phyloP scores from a whole-genome alignment of 1,284 basidiomycete genomes.

The Trametes versicolor region DNA sequence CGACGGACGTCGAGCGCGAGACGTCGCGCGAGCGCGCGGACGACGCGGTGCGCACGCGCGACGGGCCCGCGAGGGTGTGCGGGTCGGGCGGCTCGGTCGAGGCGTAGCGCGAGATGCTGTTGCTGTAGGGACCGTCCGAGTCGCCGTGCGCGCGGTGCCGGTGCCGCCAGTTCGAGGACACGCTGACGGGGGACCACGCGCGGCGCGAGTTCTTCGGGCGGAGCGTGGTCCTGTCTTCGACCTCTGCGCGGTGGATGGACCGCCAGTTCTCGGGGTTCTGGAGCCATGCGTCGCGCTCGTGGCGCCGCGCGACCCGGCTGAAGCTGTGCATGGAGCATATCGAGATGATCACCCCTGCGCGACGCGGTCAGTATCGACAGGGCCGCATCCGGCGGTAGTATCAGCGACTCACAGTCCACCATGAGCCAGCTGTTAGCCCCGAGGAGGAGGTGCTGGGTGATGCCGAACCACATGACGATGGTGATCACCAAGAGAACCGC shows the following conservation, averaged over 20 bases:
- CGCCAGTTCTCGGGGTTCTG: conserved; percentile 59
- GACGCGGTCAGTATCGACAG: conserved; percentile 17
- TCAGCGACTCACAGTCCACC: conserved; percentile 59
- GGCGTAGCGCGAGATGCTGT: conserved; percentile 21
- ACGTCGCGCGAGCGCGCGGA: conserved; percentile 21
- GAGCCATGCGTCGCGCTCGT: conserved; percentile 67
- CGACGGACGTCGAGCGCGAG: conserved; percentile 33
- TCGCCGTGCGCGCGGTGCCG: conserved; percentile 29
- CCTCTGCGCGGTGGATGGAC: conserved; percentile 41
- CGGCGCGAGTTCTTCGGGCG: conserved; percentile 34
- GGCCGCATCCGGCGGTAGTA: background rate
- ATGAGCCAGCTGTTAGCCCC: conserved; percentile 62
- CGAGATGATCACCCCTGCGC: conserved; percentile 66
- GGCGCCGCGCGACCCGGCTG: conserved; percentile 66
- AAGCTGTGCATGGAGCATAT: conserved; percentile 69
- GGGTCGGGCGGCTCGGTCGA: conserved; percentile 24
- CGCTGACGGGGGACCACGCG: conserved; percentile 39
- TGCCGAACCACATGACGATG: conserved; percentile 60
- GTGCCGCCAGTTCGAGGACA: conserved; percentile 33
- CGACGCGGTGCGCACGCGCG: conserved; percentile 28
- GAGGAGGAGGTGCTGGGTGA: conserved; percentile 55
- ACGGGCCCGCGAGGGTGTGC: conserved; percentile 21
- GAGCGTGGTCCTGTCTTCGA: conserved; percentile 37
- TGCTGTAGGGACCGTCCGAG: conserved; percentile 25
- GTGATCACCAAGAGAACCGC: conserved; percentile 59